phyloP scores from a whole-genome alignment of 805 yeast genomes.

The Saturnispora mendoncae region DNA sequence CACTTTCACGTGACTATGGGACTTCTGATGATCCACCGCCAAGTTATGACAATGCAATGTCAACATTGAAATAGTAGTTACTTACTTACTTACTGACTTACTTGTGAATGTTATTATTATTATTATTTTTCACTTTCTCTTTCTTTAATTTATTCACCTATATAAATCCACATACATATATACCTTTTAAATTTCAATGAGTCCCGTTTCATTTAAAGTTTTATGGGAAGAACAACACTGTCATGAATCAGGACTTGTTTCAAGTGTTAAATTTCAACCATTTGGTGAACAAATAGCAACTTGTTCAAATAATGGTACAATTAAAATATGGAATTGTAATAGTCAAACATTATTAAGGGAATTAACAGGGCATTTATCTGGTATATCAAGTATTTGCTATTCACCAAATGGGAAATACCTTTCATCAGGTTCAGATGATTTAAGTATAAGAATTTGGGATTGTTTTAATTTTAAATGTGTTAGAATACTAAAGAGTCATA shows the following conservation, averaged over 20 bases:
- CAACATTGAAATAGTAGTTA: constrained; percentile 14
- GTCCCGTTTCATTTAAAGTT: neutral
- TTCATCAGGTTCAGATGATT: constrained; percentile 84
- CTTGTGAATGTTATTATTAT: neutral
- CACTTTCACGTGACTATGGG: constrained; percentile 13
- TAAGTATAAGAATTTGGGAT: constrained; percentile 69
- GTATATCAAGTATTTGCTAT: constrained; percentile 71
- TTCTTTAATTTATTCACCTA: neutral
- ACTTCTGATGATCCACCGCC: constrained; percentile 25
- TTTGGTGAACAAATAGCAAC: constrained; percentile 51
- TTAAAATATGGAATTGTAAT: constrained; percentile 46
- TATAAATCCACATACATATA: no score
- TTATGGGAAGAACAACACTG: neutral
- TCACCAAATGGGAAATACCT: constrained; percentile 63
- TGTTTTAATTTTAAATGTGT: constrained; percentile 41
- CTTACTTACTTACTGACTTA: neutral
- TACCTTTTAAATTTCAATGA: no score
- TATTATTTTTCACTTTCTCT: neutral
- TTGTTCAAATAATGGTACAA: constrained; percentile 47
- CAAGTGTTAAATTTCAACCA: constrained; percentile 53
- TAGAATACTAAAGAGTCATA: constrained; percentile 60
- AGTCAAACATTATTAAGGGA: constrained; percentile 28
- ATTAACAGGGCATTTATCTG: constrained; percentile 52
- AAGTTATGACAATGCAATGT: constrained; percentile 30
- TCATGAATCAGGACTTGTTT: constrained; percentile 19